Base-by-base conservation (phyloP, 2,329 filamentous ascomycete species). In the Periconia sp. region DNA sequence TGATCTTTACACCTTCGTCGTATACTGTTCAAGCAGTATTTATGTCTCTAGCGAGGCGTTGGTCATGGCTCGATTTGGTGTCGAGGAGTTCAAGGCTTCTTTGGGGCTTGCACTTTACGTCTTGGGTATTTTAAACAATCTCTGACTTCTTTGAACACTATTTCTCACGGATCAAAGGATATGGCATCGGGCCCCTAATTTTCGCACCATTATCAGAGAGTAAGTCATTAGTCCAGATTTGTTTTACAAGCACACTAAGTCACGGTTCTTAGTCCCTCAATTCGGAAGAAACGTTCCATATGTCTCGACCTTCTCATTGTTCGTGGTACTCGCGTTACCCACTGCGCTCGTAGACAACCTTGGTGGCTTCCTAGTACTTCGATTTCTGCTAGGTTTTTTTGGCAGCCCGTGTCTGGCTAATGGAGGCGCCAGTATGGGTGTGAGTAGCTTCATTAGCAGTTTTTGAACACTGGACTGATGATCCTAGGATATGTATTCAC, bases 391-490 rank as follows among this genome's bases (percentile, higher is more conserved):
- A 0, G 78, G 78, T 0, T 78, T 81, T 52, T 71, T 79, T 49
- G 77, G 77, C 2, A 81, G 77, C 6, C 85, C 85, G 0, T 84
- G 81, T 61, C 69, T 89, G 6, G 84, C 85, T 0, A 86, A 78
- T 5, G 76, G 75, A 4, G 75, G 73, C 5, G 77, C 76, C 1
- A 71, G 69, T 9, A 69, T 76, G 43, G 63, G 65, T 21, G 52
- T 55, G 46, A 36, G 52, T 32, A 6, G 19, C 15, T 15, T 9
- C 6, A 3, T 1, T 13, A 12, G 9, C 22, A 4, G 12, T 15
- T 13, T 17, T 12, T 36, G 16, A 35, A 3, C 13, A 15, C n/a
- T n/a, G n/a, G n/a, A 33, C 19, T 34, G 19, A 37, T 21, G 6
- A 8, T 11, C 5, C 5, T 28, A 52, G 48, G 75, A 78, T 37